Base-by-base conservation (phyloP, 768 basidiomycete genomes). In the Phlebiopsis gigantea region DNA sequence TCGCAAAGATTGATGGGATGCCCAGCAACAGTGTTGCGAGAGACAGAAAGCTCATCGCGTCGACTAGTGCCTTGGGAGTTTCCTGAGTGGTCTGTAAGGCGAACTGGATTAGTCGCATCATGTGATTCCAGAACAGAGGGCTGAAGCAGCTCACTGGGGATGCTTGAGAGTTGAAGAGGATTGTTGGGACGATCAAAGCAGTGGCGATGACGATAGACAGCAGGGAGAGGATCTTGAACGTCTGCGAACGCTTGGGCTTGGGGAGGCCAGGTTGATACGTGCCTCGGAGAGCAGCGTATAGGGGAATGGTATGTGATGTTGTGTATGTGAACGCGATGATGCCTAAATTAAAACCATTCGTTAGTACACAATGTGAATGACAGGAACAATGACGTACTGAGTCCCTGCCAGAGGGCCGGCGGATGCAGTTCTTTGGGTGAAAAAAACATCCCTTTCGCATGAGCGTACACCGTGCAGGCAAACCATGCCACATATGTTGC, bases 321-420 rank as follows among this genome's bases (percentile, higher is more conserved):
- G 83, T 77, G 64, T 87, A 89, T 12, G 82, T 73, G 65, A 90
- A 89, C 8, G 82, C 79, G 22, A 76, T 78, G 19, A 77, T 77
- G 49, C 79, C 86, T 88, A 8, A 26, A n/a, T n/a, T n/a, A n/a
- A n/a, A n/a, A n/a, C n/a, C 31, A 26, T 30, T 2, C 14, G 42
- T 24, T 29, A 54, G n/a, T 44, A 42, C 28, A 2, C 24, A 5
- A 19, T 6, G 21, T 24, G 31, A 24, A 30, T 9, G 4, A 21
- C 24, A 17, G 19, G 7, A 14, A 31, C 17, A 52, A 34, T 8
- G 15, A 80, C 84, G 58, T 59, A 88, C 88, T 80, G 53, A 82
- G 73, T 57, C 80, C 82, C 64, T 83, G 79, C 87, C 85, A 88
- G 46, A 85, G 71, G 30, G 73, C 63, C 24, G 50, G 50, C 22